Evolutionary conservation across 805 yeast genomes (phyloP).

Genomic region (Yarrowia alimentaria): DNA sequence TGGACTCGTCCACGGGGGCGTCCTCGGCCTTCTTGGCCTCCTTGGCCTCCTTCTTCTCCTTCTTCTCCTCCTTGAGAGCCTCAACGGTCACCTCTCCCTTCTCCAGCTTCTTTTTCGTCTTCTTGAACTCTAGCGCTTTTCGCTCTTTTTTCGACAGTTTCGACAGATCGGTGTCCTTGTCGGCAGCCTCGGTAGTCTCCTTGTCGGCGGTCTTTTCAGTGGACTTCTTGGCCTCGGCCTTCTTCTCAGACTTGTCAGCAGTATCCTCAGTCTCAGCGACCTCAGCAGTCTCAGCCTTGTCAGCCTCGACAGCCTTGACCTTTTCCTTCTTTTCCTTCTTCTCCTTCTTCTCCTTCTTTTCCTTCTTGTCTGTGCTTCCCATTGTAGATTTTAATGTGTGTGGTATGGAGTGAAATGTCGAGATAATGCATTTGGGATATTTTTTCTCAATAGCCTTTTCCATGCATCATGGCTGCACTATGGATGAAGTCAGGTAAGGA

Average conservation of each 20-base stretch:
- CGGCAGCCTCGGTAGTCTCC: conserved; percentile 11
- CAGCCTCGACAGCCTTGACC: not conserved
- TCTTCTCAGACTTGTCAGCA: too few relatives aligned
- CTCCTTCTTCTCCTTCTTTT: not conserved
- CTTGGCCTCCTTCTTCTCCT: conserved; percentile 39
- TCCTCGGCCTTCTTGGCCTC: conserved; percentile 37
- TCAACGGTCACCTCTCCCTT: conserved; percentile 41
- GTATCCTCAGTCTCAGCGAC: too few relatives aligned
- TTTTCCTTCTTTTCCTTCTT: not conserved
- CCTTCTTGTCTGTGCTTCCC: too few relatives aligned
- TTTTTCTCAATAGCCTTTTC: too few relatives aligned
- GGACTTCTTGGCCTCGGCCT: conserved; percentile 1
- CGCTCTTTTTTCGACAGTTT: conserved; percentile 38
- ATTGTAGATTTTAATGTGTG: too few relatives aligned
- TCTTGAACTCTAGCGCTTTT: conserved; percentile 36
- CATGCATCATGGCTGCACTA: too few relatives aligned
- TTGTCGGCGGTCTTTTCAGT: not conserved
- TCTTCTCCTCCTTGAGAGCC: conserved; percentile 35
- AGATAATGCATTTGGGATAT: too few relatives aligned
- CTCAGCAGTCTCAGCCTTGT: too few relatives aligned
- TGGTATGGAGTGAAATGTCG: too few relatives aligned
- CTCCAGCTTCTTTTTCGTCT: conserved; percentile 41
- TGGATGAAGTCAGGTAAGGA: too few relatives aligned
- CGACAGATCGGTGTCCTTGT: too few relatives aligned
- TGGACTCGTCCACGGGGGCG: conserved; percentile 35